Conservation (phyloP, 768 basidiomycete genomes). For the Cystofilobasidium ferigula region DNA sequence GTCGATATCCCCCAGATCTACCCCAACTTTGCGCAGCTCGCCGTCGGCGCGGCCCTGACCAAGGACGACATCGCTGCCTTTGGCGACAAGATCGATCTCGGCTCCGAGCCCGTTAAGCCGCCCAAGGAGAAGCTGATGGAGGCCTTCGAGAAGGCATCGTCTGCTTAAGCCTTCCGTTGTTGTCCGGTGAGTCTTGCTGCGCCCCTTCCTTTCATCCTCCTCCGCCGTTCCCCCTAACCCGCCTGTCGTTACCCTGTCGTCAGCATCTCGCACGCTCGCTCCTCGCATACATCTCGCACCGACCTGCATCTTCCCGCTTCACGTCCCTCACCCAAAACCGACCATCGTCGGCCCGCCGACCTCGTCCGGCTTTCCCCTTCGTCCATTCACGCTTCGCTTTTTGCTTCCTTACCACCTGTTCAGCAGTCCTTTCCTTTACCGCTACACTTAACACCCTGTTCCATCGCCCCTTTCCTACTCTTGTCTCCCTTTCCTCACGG, state of each 20-base stretch:
- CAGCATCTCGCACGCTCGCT: neutral
- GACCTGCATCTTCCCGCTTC: neutral
- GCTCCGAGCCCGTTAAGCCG: conserved; percentile 12
- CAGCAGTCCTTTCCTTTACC: neutral
- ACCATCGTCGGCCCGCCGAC: neutral
- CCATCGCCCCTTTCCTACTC: neutral
- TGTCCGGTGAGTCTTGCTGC: neutral
- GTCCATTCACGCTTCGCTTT: neutral
- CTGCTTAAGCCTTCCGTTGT: neutral
- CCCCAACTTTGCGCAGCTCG: conserved; percentile 59
- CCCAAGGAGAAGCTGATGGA: conserved; percentile 19
- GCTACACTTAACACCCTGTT: neutral
- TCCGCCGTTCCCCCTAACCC: neutral
- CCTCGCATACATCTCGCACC: neutral
- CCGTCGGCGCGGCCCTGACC: conserved; percentile 38
- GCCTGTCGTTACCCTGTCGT: neutral
- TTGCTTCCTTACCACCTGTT: neutral
- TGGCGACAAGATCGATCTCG: conserved; percentile 25
- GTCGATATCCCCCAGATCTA: conserved; percentile 84
- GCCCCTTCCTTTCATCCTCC: neutral
- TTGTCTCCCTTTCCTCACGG: neutral
- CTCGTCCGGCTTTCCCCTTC: too few species aligned
- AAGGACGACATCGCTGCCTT: conserved; percentile 34
- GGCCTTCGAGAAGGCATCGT: conserved; percentile 32
- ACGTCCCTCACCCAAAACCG: neutral